Evolutionary conservation across 1,284 basidiomycete species (phyloP), one percentile per base, ranked within the genome.

Genomic region (Blastosporella zonata): DNA sequence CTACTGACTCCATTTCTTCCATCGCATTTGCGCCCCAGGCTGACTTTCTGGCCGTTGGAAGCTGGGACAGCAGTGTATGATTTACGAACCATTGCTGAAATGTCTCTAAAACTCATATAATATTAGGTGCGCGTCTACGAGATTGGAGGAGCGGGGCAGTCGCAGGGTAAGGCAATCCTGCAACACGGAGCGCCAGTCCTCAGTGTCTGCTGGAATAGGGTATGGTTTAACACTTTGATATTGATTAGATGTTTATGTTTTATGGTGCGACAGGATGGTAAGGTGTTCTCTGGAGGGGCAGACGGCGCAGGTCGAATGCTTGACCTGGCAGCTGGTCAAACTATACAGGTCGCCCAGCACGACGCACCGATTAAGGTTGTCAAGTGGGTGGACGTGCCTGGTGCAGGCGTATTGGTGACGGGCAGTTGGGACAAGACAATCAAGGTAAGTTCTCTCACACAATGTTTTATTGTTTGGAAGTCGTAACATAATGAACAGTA

Each of bases 361-460:
- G 88, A 92, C 58, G 87, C 82, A 46, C 85, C 92, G 1, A 83
- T 97, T 55, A 85, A 84, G 57, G 80, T 77, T 50, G 79, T 93
- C 28, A 75, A 79, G 48, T 93, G 84, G 81, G 75, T 93, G 45
- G 88, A 90, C 55, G 73, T 79, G 12, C 81, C 82, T 6, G 68
- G 81, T 62, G 67, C 78, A 34, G 82, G 87, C 7, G 80, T 92
- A 49, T 73, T 93, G 29, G 87, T 84, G 12, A 95, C 93, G 0
- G 93, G 90, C 1, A 89, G 89, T 46, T 97, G 93, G 93, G 93
- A 97, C 65, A 93, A 92, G 69, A 90, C 87, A 10, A 65, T 95
- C 59, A 93, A 92, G 77, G 89, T 91, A 49, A 38, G 66, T 56
- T 5, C 29, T 22, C 43, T 35, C 17, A 12, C 23, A n/a, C 20